Conservation (phyloP, 306 rosid genomes). For the Pyrus betulifolia region DNA sequence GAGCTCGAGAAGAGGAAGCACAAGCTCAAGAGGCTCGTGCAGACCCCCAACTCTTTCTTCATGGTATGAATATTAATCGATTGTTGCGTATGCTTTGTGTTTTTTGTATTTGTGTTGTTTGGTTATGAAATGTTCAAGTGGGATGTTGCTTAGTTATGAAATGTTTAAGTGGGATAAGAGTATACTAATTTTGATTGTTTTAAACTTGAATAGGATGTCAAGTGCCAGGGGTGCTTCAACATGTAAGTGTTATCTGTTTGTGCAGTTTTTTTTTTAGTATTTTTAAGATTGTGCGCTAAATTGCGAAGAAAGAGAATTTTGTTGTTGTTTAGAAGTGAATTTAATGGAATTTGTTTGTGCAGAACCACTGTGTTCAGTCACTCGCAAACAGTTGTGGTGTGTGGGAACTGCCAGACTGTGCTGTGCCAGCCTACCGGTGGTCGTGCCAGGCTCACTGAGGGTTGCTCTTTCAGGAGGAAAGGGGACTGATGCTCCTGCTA, state of each 20-base stretch:
- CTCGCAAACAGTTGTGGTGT: constrained; percentile 44
- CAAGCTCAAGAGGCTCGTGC: constrained; percentile 62
- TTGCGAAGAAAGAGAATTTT: background rate
- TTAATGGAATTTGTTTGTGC: background rate
- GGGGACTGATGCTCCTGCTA: constrained; percentile 23
- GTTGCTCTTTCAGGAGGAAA: constrained; percentile 42
- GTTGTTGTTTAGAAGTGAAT: background rate
- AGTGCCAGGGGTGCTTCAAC: constrained; percentile 46
- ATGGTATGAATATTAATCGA: constrained; percentile 21
- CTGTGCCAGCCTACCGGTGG: constrained; percentile 53
- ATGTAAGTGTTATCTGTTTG: constrained; percentile 16
- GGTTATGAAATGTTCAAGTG: background rate
- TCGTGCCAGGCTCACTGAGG: constrained; percentile 41
- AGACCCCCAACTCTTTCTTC: constrained; percentile 54
- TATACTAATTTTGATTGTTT: background rate
- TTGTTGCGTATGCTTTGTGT: background rate
- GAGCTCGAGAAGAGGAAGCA: constrained; percentile 57
- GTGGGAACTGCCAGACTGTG: constrained; percentile 45
- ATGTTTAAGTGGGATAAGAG: background rate
- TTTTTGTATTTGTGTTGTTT: background rate
- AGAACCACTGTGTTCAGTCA: constrained; percentile 47
- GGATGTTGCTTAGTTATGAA: background rate
- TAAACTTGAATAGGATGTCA: constrained; percentile 24
- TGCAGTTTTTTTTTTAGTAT: background rate
- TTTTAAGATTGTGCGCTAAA: background rate